These are phyloP conservation scores for Streptanthus diversifolius DNA, from an alignment of 345 rosid genomes.

Conservation along the genomic window DNA sequence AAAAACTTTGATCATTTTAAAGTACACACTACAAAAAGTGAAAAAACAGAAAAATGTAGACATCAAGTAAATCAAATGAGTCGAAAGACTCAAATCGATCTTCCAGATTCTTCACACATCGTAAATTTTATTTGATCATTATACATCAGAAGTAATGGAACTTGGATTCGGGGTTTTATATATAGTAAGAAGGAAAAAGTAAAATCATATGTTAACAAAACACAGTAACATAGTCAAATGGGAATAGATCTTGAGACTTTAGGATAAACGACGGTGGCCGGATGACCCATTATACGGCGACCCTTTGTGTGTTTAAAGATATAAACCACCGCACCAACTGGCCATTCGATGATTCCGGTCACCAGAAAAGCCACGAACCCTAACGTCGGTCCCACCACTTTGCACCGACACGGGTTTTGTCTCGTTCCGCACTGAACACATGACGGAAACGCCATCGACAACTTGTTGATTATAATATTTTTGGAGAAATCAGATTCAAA, in stretches of 20 bases:
- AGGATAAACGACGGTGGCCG: constrained; percentile 66
- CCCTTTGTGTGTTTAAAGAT: constrained; percentile 68
- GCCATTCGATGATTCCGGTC: constrained; percentile 79
- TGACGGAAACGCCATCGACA: constrained; percentile 41
- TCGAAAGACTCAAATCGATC: background rate
- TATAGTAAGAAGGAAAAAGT: background rate
- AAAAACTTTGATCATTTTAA: too few species aligned
- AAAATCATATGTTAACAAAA: background rate
- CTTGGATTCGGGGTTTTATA: background rate
- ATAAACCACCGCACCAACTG: constrained; percentile 76
- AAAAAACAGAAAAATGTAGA: background rate
- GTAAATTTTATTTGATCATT: background rate
- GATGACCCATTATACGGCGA: constrained; percentile 81
- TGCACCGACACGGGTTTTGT: constrained; percentile 82
- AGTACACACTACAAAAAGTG: background rate
- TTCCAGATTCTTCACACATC: background rate
- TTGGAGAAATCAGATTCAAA: background rate
- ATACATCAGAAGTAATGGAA: background rate
- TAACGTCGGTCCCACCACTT: constrained; percentile 73
- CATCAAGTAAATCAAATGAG: background rate
- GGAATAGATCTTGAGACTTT: constrained; percentile 55
- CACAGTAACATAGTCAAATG: constrained; percentile 34
- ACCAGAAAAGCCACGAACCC: constrained; percentile 70
- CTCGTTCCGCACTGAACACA: constrained; percentile 66
- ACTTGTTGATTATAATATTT: background rate